Base-by-base conservation (phyloP, 1,284 basidiomycete species). In the Inonotus obliquus region DNA sequence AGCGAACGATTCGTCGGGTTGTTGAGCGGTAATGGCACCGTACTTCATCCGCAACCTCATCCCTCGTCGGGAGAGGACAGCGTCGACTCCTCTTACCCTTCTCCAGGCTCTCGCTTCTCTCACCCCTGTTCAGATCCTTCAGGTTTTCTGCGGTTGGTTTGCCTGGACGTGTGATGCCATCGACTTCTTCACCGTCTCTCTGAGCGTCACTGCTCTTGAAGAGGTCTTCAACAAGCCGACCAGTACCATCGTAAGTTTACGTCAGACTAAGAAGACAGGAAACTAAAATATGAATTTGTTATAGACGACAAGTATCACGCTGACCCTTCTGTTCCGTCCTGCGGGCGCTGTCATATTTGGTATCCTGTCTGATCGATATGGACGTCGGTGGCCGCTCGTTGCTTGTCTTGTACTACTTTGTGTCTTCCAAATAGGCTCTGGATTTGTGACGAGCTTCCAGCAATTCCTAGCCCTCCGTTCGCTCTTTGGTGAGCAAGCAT, bases 381-480 rank as follows among this genome's bases (percentile, higher is more conserved):
- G 96, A 2, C 84, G 96, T 49, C 96, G 95, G 77, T 98, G 93
- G 92, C 94, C 95, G 1, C 78, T 98, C 2, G 85, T 94, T 45
- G 67, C 71, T 69, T 97, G 97, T 72, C 75, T 94, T 54, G 56
- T 91, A 17, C 69, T 94, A 52, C 83, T 92, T 65, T 78, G 81
- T n/a, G 74, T 83, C 10, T 84, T 97, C 62, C 88, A 94, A 67
- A 84, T 98, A 17, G 91, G 86, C 0, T 86, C 82, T 5, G 84
- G 87, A 47, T 92, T 91, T 70, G 84, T 85, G n/a, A 75, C 84
- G 14, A 89, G 83, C 0, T 92, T 80, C 74, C 23, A 63, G 0
- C 79, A 87, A 66, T 92, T 92, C 77, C 82, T 92, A 48, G 89
- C 79, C 19, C 74, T 91, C 5, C 83, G 92, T 29, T 84, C 88